A percentile compares a stretch with the other conserved stretches of the same genome.
These are phyloP conservation scores for Parastagonospora avenae DNA, from an alignment of 2,329 filamentous ascomycete species.

Conservation along the genomic window DNA sequence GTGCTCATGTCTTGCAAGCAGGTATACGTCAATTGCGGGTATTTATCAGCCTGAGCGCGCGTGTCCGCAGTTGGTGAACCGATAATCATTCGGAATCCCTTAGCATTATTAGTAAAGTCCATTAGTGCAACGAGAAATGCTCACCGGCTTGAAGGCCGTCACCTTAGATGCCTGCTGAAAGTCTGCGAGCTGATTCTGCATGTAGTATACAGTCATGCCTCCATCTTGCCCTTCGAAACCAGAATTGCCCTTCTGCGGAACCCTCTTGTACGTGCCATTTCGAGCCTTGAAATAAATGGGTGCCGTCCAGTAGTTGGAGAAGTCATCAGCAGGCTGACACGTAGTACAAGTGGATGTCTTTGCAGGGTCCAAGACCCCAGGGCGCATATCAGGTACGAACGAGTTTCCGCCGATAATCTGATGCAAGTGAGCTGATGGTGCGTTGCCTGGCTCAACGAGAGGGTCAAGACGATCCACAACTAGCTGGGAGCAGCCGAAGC, in stretches of 20 bases:
- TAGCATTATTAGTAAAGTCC: background rate
- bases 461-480: slow-evolving; percentile 35
- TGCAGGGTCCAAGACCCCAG: slow-evolving; percentile 22
- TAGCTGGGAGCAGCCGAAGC: slow-evolving; percentile 34
- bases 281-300: slow-evolving; percentile 28
- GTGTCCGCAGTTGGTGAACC: slow-evolving; percentile 29
- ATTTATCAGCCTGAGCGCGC: slow-evolving; percentile 44
- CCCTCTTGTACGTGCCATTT: slow-evolving; percentile 34
- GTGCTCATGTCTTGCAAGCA: slow-evolving; percentile 50
- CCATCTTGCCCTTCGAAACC: slow-evolving; percentile 34
- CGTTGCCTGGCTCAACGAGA: slow-evolving; percentile 27
- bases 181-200: slow-evolving; percentile 34
- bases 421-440: slow-evolving; percentile 30
- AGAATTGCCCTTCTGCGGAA: slow-evolving; percentile 27
- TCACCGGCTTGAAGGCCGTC: slow-evolving; percentile 48
- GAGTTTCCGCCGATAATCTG: slow-evolving; percentile 37
- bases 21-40: slow-evolving; percentile 53
- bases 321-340: slow-evolving; percentile 24
- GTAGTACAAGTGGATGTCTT: slow-evolving; percentile 33
- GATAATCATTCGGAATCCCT: slow-evolving; percentile 36
- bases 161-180: slow-evolving; percentile 42
- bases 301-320: slow-evolving; percentile 35
- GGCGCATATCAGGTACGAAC: slow-evolving; percentile 28
- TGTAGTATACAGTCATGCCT: slow-evolving; percentile 38
- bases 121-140: background rate